Conservation (phyloP, 1,284 basidiomycete genomes). For the Kwoniella shivajii region DNA sequence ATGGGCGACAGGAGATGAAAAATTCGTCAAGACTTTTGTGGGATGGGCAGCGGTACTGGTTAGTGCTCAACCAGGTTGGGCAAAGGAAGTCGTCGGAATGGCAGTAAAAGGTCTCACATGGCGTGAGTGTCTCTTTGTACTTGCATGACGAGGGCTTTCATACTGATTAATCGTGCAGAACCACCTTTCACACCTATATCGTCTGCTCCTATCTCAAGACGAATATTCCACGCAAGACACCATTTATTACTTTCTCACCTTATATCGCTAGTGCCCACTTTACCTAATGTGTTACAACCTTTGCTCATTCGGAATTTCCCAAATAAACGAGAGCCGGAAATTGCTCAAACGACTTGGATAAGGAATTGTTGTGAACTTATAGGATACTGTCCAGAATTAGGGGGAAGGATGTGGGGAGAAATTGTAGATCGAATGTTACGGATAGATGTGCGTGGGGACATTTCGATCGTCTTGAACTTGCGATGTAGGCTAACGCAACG, state of each 20-base stretch:
- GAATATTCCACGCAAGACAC: slow-evolving; percentile 80
- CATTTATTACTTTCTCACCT: slow-evolving; percentile 84
- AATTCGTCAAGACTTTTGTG: slow-evolving; percentile 80
- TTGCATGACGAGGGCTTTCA: background rate
- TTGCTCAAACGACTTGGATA: slow-evolving; percentile 85
- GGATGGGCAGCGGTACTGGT: slow-evolving; percentile 89
- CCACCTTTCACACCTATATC: slow-evolving; percentile 14
- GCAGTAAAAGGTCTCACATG: slow-evolving; percentile 83
- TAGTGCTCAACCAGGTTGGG: slow-evolving; percentile 90
- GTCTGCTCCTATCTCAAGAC: slow-evolving; percentile 64
- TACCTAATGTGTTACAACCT: slow-evolving; percentile 81
- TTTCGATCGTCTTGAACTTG: background rate
- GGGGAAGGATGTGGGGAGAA: slow-evolving; percentile 78
- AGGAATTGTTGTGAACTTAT: slow-evolving; percentile 84
- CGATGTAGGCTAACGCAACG: slow-evolving; percentile 1
- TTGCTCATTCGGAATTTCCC: slow-evolving; percentile 84
- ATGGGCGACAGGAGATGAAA: slow-evolving; percentile 80
- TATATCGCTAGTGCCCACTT: slow-evolving; percentile 83
- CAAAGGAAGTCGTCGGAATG: slow-evolving; percentile 77
- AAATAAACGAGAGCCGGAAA: slow-evolving; percentile 83
- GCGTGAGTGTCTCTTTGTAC: slow-evolving; percentile 63
- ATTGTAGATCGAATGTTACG: slow-evolving; percentile 90
- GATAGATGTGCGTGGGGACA: slow-evolving; percentile 90
- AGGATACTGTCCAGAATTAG: slow-evolving; percentile 85
- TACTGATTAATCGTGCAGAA: slow-evolving; percentile 25